A percentile compares a stretch with the other conserved stretches of the same genome.
These are phyloP conservation scores for Sphagnum magellanicum DNA, from an alignment of 228 moss, liverwort and hornwort genomes.

Conservation along the genomic window DNA sequence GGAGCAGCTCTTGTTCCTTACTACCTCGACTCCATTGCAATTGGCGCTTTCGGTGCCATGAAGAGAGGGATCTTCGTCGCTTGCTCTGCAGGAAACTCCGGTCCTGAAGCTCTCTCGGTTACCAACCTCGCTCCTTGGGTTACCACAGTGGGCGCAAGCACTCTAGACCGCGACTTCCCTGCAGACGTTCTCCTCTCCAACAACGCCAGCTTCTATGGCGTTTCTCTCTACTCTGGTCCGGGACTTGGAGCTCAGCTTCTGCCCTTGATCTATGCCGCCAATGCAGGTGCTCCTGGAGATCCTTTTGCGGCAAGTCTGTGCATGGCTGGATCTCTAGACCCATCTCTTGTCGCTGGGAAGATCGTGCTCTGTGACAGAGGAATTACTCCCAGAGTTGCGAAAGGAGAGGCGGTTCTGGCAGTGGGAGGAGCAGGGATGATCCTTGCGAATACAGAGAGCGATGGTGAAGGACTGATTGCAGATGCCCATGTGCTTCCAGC, in stretches of 20 bases:
- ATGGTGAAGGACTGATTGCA: slow-evolving; percentile 48
- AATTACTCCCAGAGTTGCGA: slow-evolving; percentile 46
- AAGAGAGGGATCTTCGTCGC: slow-evolving; percentile 51
- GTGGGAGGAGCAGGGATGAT: slow-evolving; percentile 57
- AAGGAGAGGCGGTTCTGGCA: slow-evolving; percentile 37
- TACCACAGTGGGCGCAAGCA: slow-evolving; percentile 60
- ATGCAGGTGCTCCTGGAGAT: slow-evolving; percentile 33
- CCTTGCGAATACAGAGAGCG: slow-evolving; percentile 45
- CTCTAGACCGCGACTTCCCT: slow-evolving; percentile 59
- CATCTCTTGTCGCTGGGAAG: slow-evolving; percentile 42
- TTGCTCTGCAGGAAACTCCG: slow-evolving; percentile 52
- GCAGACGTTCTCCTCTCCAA: slow-evolving; percentile 36
- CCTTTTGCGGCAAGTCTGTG: slow-evolving; percentile 41
- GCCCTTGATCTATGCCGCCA: slow-evolving; percentile 32
- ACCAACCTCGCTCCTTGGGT: slow-evolving; percentile 66
- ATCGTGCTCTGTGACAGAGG: slow-evolving; percentile 52
- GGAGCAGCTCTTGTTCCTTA: slow-evolving; percentile 31
- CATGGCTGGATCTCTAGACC: slow-evolving; percentile 33
- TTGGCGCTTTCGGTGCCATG: slow-evolving; percentile 62
- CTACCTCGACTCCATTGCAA: slow-evolving; percentile 54
- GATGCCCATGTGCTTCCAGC: slow-evolving; percentile 54
- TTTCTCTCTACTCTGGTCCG: slow-evolving; percentile 52
- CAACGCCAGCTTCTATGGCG: slow-evolving; percentile 25
- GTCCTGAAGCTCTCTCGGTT: slow-evolving; percentile 37
- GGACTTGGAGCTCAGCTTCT: slow-evolving; percentile 23